Evolutionary conservation across 176 grass and related monocot genomes (phyloP), one percentile per base, ranked within the genome.

Genomic region (Musa beccarii): DNA sequence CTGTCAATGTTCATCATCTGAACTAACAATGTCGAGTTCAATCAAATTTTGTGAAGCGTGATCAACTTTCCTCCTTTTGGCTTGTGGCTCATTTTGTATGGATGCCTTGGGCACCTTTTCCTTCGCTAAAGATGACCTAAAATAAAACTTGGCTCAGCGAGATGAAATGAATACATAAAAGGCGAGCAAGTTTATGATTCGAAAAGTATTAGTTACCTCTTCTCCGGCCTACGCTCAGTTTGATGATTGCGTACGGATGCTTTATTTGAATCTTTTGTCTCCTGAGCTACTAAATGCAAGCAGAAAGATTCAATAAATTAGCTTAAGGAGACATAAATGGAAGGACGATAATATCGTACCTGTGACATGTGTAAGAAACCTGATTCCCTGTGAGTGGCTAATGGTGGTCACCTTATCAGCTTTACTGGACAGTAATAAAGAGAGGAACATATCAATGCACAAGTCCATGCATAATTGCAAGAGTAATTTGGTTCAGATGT

Each of bases 331-430:
- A 15, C 21, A 57, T 9, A 8, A 14, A 29, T 25, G 53, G 8
- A 15, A 54, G 5, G 1, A 19, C 14, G 21, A 19, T 79, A 54
- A 52, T 49, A 68, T 77, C 63, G 43, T 87, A 92, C 90, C 86
- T 78, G 94, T 89, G 68, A 98, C 94, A 68, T 93, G 90, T 21
- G 94, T 88, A 73, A 98, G 94, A 76, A 98, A 93, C 78, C 90
- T 89, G 85, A 93, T 89, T 65, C 94, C 90, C 80, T 98, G 94
- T 50, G 94, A 98, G 19, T 91, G 83, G 82, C 70, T 85, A 78
- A 77, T 91, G 75, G 64, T 89, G n/a, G 94, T 98, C 24, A 93
- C 86, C 71, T 81, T 91, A 89, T 93, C 90, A 54, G 94, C 94
- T 81, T 89, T 81, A 66, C 94, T 98, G 94, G 15, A 75, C 55